Conservation (phyloP, 1,139 yeast species). For the Sugiyamaella japonica region DNA sequence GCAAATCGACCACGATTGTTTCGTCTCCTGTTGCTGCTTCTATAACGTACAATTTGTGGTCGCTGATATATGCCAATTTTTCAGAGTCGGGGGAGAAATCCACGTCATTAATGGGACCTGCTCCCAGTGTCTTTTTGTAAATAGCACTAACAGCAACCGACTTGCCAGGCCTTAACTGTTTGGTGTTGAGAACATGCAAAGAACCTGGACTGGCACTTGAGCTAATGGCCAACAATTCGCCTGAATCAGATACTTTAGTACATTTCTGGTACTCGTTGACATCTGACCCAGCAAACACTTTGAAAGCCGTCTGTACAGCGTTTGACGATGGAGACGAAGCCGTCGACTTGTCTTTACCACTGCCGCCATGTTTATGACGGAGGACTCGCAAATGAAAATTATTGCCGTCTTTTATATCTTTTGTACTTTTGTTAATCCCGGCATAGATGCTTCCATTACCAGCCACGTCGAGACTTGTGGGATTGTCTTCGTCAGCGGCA, state of each 20-base stretch:
- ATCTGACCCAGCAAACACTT: conserved; percentile 23
- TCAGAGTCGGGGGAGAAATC: conserved; percentile 30
- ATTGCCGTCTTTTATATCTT: conserved; percentile 56
- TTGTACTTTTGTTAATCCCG: conserved; percentile 71
- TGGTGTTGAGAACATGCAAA: conserved; percentile 24
- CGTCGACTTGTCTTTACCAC: conserved; percentile 16
- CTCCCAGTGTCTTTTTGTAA: conserved; percentile 15
- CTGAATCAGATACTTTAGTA: conserved; percentile 20
- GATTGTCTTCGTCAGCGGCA: conserved; percentile 37
- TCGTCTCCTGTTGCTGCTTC: conserved; percentile 31
- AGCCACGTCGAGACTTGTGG: conserved; percentile 37
- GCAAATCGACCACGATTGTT: conserved; percentile 26
- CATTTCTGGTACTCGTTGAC: conserved; percentile 36
- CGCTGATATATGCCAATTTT: conserved; percentile 29
- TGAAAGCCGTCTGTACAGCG: conserved; percentile 12
- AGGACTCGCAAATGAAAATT: conserved; percentile 76
- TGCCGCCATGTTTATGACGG: conserved; percentile 38
- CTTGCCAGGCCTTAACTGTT: conserved; percentile 2
- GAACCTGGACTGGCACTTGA: conserved; percentile 28
- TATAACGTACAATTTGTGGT: conserved; percentile 26
- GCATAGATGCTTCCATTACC: conserved; percentile 52
- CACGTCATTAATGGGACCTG: conserved; percentile 27
- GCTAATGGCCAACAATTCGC: conserved; percentile 29
- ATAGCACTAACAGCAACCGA: not conserved
- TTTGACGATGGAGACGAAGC: not conserved